These are phyloP conservation scores for Oryza glaberrima DNA, from an alignment of 176 grass and related monocot genomes.

Conservation along the genomic window DNA sequence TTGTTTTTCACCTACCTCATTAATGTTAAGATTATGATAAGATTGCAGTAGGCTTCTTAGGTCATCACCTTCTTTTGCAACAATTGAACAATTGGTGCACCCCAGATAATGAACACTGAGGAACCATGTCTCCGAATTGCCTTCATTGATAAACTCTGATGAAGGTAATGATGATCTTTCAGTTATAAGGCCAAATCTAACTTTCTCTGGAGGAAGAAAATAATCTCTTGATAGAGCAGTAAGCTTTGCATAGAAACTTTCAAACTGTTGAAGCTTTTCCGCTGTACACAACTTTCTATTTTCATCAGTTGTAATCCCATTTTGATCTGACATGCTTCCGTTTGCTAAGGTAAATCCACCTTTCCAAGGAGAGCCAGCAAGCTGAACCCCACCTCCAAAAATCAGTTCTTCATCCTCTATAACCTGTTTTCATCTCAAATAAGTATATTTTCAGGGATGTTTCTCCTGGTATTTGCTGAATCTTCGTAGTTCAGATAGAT, in stretches of 20 bases:
- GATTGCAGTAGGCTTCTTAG: constrained; percentile 69
- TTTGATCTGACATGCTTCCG: constrained; percentile 58
- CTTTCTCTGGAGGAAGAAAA: constrained; percentile 79
- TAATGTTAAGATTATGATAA: constrained; percentile 58
- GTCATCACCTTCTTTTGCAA: constrained; percentile 69
- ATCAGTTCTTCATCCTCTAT: constrained; percentile 71
- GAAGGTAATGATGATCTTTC: constrained; percentile 60
- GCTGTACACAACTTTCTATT: constrained; percentile 52
- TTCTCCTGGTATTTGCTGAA: constrained; percentile 35
- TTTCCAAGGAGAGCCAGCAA: constrained; percentile 61
- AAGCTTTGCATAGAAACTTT: constrained; percentile 72
- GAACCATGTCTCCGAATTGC: constrained; percentile 60
- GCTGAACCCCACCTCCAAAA: constrained; percentile 52
- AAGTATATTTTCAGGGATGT: constrained; percentile 47
- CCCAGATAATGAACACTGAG: constrained; percentile 69
- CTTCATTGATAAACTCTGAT: constrained; percentile 48
- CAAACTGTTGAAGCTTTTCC: constrained; percentile 74
- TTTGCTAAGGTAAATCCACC: constrained; percentile 79
- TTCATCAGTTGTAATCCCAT: constrained; percentile 43
- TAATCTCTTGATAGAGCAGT: constrained; percentile 76
- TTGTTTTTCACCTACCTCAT: constrained; percentile 57
- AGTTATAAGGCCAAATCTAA: constrained; percentile 77
- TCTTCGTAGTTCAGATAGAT: constrained; percentile 46
- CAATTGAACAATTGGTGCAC: constrained; percentile 71
- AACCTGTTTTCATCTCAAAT: constrained; percentile 70